Conservation (phyloP, 495 filamentous ascomycete species). For the Penicillium paradoxum region DNA sequence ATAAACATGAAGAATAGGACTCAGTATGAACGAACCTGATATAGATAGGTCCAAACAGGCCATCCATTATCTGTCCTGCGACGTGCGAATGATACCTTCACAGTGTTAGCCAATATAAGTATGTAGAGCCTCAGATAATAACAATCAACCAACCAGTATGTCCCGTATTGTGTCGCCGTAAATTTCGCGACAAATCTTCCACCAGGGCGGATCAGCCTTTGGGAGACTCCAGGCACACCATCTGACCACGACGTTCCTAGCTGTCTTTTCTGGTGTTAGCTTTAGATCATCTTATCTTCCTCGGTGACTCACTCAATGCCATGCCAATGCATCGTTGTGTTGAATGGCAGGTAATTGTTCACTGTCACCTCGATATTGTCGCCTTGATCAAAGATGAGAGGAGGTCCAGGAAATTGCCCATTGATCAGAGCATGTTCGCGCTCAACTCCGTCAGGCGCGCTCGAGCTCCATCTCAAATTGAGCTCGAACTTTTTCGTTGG, state of each 20-base stretch:
- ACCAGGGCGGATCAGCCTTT: slow-evolving; percentile 35
- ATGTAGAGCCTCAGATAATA: background rate
- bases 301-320: slow-evolving; percentile 13
- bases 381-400: slow-evolving; percentile 52
- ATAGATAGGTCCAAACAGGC: slow-evolving; percentile 39
- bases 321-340: slow-evolving; percentile 43
- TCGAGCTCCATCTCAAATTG: slow-evolving; percentile 29
- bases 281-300: background rate
- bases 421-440: slow-evolving; percentile 49
- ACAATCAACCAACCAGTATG: slow-evolving; percentile 32
- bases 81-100: slow-evolving; percentile 38
- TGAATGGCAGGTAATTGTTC: slow-evolving; percentile 21
- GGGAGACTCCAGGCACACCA: slow-evolving; percentile 38
- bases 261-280: slow-evolving; percentile 8
- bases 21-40: slow-evolving; percentile 18
- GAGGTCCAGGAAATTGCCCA: slow-evolving; percentile 50
- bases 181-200: slow-evolving; percentile 36
- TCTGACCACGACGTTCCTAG: slow-evolving; percentile 30
- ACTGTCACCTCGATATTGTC: slow-evolving; percentile 46
- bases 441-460: slow-evolving; percentile 30
- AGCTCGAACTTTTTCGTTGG: background rate
- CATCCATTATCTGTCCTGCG: slow-evolving; percentile 37
- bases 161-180: slow-evolving; percentile 39
- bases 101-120: background rate
- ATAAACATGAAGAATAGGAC: slow-evolving; percentile 11